These are phyloP conservation scores for Wickerhamiella nectarea DNA, from an alignment of 805 yeast genomes.

Conservation along the genomic window DNA sequence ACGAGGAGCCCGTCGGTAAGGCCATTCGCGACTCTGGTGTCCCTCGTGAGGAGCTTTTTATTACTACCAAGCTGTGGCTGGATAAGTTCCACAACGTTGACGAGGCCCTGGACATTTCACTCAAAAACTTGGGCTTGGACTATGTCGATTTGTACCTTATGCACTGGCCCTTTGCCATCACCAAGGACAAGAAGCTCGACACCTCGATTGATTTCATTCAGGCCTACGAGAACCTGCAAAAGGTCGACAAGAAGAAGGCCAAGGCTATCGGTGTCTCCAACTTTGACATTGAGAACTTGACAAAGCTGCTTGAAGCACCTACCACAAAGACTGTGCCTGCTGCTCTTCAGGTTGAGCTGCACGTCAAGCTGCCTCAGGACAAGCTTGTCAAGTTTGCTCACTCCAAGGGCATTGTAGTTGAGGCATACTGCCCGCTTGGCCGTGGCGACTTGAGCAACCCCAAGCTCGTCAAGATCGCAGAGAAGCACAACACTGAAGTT, in stretches of 20 bases:
- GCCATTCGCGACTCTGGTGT: constrained; percentile 32
- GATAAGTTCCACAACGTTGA: constrained; percentile 28
- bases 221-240: constrained; percentile 54
- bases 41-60: constrained; percentile 39
- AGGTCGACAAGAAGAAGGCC: constrained; percentile 37
- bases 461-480: constrained; percentile 40
- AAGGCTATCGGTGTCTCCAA: constrained; percentile 70
- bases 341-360: constrained; percentile 63
- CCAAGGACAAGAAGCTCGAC: constrained; percentile 11
- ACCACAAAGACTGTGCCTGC: constrained; percentile 40
- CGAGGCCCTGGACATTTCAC: constrained; percentile 37
- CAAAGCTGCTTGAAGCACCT: constrained; percentile 32
- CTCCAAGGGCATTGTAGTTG: constrained; percentile 40
- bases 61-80: constrained; percentile 53
- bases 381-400: constrained; percentile 42
- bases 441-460: constrained; percentile 48
- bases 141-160: constrained; percentile 53
- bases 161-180: constrained; percentile 48
- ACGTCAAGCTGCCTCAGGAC: constrained; percentile 55
- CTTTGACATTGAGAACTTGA: constrained; percentile 41
- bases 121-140: constrained; percentile 39
- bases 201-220: constrained; percentile 29
- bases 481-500: constrained; percentile 33
- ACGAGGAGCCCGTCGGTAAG: constrained; percentile 54
- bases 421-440: constrained; percentile 74